Evolutionary conservation across 2,329 filamentous ascomycete species (phyloP).

Genomic region (Phialophora verrucosa): DNA sequence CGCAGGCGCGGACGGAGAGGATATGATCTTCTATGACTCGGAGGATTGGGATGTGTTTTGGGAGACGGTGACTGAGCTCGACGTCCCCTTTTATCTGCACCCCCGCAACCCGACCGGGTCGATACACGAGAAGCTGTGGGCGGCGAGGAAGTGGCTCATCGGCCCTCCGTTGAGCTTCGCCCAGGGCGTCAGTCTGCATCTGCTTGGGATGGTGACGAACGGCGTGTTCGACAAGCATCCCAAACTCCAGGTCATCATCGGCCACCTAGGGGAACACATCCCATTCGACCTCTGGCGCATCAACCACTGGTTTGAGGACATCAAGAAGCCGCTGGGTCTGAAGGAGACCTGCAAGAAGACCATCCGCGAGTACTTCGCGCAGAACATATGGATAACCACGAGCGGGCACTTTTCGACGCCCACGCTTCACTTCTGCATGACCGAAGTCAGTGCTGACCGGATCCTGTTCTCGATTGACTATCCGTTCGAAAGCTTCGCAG

Average conservation of each 20-base stretch:
- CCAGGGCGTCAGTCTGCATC: constrained; percentile 40
- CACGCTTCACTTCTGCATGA: constrained; percentile 47
- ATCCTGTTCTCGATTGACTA: constrained; percentile 52
- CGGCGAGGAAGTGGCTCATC: constrained; percentile 39
- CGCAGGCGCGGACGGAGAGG: constrained; percentile 62
- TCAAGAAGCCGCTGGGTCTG: constrained; percentile 39
- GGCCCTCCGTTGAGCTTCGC: constrained; percentile 41
- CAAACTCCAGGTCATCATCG: constrained; percentile 40
- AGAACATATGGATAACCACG: constrained; percentile 53
- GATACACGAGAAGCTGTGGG: constrained; percentile 41
- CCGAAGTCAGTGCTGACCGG: constrained; percentile 48
- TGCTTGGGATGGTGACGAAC: constrained; percentile 41
- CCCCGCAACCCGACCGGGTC: constrained; percentile 53
- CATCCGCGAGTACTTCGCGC: constrained; percentile 51
- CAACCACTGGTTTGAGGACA: constrained; percentile 44
- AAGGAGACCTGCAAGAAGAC: constrained; percentile 51
- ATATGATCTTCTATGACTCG: constrained; percentile 69
- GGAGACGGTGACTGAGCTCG: constrained; percentile 37
- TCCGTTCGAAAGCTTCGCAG: constrained; percentile 38
- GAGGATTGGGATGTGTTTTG: constrained; percentile 60
- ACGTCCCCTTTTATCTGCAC: constrained; percentile 42
- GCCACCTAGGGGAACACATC: constrained; percentile 41
- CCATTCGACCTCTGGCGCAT: constrained; percentile 53
- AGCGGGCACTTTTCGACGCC: constrained; percentile 50
- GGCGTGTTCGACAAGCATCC: constrained; percentile 42